A percentile compares a stretch with the other conserved stretches of the same genome.
Conservation (phyloP, 75 land plant species). For the Cryptomeria japonica region DNA sequence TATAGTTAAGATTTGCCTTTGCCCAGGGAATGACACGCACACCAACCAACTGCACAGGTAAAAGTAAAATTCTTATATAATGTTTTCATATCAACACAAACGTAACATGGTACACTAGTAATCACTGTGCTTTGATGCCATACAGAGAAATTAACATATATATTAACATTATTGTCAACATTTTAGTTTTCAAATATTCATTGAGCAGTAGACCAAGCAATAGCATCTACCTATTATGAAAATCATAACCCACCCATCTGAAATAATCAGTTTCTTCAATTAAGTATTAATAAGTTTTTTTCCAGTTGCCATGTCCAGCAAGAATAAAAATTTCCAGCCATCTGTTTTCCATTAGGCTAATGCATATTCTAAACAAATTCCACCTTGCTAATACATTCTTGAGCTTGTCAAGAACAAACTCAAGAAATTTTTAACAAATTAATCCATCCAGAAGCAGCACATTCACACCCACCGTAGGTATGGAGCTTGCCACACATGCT, state of each 20-base stretch:
- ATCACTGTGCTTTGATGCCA: background rate
- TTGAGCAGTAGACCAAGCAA: background rate
- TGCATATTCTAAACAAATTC: background rate
- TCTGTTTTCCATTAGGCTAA: background rate
- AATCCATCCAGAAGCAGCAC: background rate
- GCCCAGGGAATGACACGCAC: conserved; percentile 78
- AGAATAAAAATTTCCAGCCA: background rate
- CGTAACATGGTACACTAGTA: background rate
- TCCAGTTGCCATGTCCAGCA: background rate
- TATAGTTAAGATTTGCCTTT: conserved; percentile 79
- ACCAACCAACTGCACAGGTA: conserved; percentile 54
- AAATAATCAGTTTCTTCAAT: background rate
- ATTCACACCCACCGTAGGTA: conserved; percentile 60
- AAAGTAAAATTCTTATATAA: background rate
- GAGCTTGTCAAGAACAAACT: background rate
- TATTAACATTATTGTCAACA: background rate
- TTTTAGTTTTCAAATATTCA: background rate
- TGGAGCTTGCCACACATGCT: conserved; percentile 50
- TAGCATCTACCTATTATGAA: background rate
- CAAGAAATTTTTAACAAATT: background rate
- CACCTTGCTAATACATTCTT: background rate
- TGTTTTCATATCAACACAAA: background rate
- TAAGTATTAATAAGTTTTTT: background rate
- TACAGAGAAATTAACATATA: background rate
- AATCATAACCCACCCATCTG: background rate